phyloP scores from a whole-genome alignment of 164 flowering plant genomes.

The Tetrastigma voinierianum region DNA sequence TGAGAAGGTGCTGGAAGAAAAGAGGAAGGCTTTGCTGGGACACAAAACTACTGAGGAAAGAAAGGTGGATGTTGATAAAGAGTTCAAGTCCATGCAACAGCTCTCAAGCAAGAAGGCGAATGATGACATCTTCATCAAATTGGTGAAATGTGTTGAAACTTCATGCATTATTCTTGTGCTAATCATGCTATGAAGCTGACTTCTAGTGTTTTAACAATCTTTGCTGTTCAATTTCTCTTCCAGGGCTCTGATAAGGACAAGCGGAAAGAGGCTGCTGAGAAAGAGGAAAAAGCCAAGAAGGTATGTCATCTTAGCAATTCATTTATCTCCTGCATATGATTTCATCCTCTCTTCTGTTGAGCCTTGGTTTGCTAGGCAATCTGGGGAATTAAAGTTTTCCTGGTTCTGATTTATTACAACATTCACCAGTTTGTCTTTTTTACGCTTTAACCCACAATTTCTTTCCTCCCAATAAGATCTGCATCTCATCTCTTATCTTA shows the following conservation, averaged over 20 bases:
- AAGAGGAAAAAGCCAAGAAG: slow-evolving; percentile 79
- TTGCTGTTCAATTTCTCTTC: slow-evolving; percentile 9
- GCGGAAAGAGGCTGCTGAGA: slow-evolving; percentile 65
- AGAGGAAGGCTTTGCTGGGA: slow-evolving; percentile 54
- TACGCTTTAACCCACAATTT: no score
- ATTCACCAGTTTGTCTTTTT: no score
- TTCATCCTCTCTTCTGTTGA: neutral
- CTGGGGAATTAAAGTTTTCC: no score
- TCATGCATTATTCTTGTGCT: neutral
- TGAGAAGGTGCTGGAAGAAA: slow-evolving; percentile 64
- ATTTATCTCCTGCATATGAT: neutral
- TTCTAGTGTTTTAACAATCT: neutral
- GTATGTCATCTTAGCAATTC: slow-evolving; percentile 17
- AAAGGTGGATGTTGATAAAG: slow-evolving; percentile 67
- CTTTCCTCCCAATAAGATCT: no score
- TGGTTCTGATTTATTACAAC: no score
- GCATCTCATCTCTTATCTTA: no score
- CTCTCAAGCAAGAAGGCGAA: slow-evolving; percentile 66
- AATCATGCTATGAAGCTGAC: neutral
- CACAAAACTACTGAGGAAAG: slow-evolving; percentile 65
- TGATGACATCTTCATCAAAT: slow-evolving; percentile 63
- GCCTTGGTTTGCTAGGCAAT: neutral
- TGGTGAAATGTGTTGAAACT: slow-evolving; percentile 37
- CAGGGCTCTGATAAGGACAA: slow-evolving; percentile 86
- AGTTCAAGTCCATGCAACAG: slow-evolving; percentile 66